Conservation (phyloP, 306 rosid genomes). For the Pterocarpus santalinus region DNA sequence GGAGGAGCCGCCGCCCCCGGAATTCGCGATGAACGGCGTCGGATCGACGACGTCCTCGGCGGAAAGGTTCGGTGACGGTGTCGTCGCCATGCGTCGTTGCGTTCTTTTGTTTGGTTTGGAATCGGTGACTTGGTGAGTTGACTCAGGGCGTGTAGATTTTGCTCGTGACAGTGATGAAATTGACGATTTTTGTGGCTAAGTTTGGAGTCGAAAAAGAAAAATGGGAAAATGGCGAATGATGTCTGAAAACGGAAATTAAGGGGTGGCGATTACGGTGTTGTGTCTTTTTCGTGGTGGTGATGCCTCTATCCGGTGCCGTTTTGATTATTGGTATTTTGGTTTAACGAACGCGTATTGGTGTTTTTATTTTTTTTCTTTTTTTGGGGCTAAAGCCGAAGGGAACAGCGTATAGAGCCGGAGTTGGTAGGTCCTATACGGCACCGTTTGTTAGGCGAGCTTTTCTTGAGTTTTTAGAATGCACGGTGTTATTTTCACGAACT, state of each 20-base stretch:
- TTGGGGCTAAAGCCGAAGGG: background rate
- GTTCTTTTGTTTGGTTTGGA: background rate
- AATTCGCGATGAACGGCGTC: conserved; percentile 67
- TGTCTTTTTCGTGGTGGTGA: background rate
- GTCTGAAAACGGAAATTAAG: background rate
- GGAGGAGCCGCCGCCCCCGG: conserved; percentile 56
- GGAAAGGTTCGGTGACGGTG: conserved; percentile 66
- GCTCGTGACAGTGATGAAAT: background rate
- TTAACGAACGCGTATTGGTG: background rate
- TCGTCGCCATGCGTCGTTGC: conserved; percentile 62
- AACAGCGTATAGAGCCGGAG: background rate
- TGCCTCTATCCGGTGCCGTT: conserved; percentile 13
- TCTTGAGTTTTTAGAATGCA: no score
- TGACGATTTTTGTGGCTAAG: background rate
- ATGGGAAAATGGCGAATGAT: background rate
- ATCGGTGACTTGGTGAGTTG: background rate
- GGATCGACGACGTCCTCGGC: conserved; percentile 72
- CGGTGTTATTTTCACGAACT: background rate
- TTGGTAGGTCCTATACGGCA: background rate
- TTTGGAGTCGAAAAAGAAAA: background rate
- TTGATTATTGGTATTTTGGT: background rate
- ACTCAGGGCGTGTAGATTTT: background rate
- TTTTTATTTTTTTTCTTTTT: background rate
- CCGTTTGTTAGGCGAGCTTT: background rate
- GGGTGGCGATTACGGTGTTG: background rate